Percentiles rank a stretch among this genome's conserved stretches.
These are phyloP conservation scores for Pseudogymnoascus sp. DNA, from an alignment of 2,329 filamentous ascomycete genomes.

Conservation along the genomic window DNA sequence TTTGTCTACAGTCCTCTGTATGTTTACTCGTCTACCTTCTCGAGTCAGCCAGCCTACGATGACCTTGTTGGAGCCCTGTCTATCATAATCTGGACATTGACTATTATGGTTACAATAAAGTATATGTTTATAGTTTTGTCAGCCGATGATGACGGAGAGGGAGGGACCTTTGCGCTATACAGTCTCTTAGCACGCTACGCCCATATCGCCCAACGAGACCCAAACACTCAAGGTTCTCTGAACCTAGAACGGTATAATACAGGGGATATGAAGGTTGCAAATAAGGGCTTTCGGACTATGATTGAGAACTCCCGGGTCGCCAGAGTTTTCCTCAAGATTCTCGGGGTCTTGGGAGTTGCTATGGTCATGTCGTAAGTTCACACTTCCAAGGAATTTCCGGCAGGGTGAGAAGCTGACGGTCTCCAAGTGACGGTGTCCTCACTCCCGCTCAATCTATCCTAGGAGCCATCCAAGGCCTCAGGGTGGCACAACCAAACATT, in stretches of 20 bases:
- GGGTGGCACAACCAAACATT: slow-evolving; percentile 49
- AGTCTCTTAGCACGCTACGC: slow-evolving; percentile 53
- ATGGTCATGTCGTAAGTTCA: slow-evolving; percentile 47
- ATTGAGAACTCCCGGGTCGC: slow-evolving; percentile 48
- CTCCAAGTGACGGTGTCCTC: slow-evolving; percentile 47
- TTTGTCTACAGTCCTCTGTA: slow-evolving; percentile 47
- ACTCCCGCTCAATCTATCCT: slow-evolving; percentile 63
- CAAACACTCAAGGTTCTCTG: slow-evolving; percentile 44
- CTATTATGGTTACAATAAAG: slow-evolving; percentile 60
- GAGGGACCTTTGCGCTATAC: slow-evolving; percentile 61
- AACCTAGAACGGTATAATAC: slow-evolving; percentile 51
- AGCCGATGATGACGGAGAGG: slow-evolving; percentile 63
- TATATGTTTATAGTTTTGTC: slow-evolving; percentile 57
- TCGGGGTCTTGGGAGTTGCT: slow-evolving; percentile 57
- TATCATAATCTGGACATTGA: slow-evolving; percentile 60
- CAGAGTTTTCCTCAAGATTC: slow-evolving; percentile 46
- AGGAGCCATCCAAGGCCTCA: slow-evolving; percentile 56
- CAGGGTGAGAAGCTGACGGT: slow-evolving; percentile 11
- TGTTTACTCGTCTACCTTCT: slow-evolving; percentile 61
- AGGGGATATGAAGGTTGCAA: slow-evolving; percentile 44
- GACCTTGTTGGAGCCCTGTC: slow-evolving; percentile 58
- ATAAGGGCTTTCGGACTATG: slow-evolving; percentile 43
- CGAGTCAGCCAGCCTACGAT: slow-evolving; percentile 42
- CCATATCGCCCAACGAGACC: slow-evolving; percentile 51
- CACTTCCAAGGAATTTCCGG: background rate